phyloP scores from a whole-genome alignment of 495 filamentous ascomycete species.

The Hypomontagnella submonticulosa region DNA sequence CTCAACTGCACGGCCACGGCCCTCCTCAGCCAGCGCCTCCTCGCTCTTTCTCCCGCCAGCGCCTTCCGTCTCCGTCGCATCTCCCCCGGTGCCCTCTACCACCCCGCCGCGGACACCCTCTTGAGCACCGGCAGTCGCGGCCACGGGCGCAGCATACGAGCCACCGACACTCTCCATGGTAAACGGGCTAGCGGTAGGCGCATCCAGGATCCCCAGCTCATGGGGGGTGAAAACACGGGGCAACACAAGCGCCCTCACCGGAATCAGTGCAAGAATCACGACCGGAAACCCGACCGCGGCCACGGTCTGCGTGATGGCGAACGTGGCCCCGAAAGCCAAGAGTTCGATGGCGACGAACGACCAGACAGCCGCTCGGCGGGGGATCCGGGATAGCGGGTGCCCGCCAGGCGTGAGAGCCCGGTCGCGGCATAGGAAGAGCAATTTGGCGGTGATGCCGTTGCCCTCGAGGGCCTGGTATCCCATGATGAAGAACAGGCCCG shows the following conservation, averaged over 20 bases:
- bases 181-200: conserved; percentile 82
- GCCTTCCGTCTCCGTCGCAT: conserved; percentile 10
- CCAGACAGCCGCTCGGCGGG: conserved; percentile 74
- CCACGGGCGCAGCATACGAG: conserved; percentile 59
- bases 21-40: conserved; percentile 52
- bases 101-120: conserved; percentile 13
- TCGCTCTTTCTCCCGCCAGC: conserved; percentile 41
- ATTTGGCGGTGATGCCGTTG: conserved; percentile 85
- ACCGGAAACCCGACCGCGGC: conserved; percentile 95
- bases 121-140: conserved; percentile 2
- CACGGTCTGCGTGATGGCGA: conserved; percentile 96
- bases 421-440: conserved; percentile 81
- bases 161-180: conserved; percentile 88
- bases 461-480: conserved; percentile 82
- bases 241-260: conserved; percentile 76
- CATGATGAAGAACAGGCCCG: conserved; percentile 95
- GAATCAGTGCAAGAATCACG: conserved; percentile 84
- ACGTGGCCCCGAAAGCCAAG: conserved; percentile 83
- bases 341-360: conserved; percentile 80
- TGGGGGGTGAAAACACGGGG: conserved; percentile 73
- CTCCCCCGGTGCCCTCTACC: conserved; percentile 1
- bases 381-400: conserved; percentile 73
- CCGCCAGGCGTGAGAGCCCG: conserved; percentile 67
- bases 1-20: conserved; percentile 23
- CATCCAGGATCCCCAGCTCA: conserved; percentile 80